A percentile compares a stretch with the other conserved stretches of the same genome.
Conservation (phyloP, 2,329 filamentous ascomycete species). For the Sphaerostilbella broomeana region DNA sequence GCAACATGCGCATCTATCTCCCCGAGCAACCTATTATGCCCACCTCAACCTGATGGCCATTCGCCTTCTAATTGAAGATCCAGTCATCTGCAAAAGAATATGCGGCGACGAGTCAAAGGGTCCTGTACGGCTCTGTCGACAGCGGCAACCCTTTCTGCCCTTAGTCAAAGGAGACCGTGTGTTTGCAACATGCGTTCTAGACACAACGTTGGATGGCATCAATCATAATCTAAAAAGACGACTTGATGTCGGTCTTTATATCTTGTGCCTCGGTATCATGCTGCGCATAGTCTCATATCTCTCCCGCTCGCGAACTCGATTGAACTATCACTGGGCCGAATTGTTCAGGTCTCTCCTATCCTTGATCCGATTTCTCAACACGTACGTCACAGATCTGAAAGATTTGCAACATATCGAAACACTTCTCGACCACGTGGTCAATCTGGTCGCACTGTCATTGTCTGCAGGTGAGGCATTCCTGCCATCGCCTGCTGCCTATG, state of each 20-base stretch:
- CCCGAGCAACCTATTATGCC: constrained; percentile 72
- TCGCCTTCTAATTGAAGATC: constrained; percentile 81
- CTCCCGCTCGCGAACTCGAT: constrained; percentile 70
- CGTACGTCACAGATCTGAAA: constrained; percentile 73
- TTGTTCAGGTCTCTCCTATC: constrained; percentile 85
- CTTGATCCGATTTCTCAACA: constrained; percentile 83
- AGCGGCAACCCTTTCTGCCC: constrained; percentile 80
- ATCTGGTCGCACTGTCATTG: constrained; percentile 75
- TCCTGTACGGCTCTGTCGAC: constrained; percentile 76
- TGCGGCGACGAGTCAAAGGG: constrained; percentile 72
- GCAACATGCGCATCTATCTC: constrained; percentile 83
- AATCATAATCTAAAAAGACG: constrained; percentile 87
- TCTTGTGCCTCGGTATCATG: constrained; percentile 72
- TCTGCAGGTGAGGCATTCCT: constrained; percentile 87
- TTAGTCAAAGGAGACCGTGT: constrained; percentile 65
- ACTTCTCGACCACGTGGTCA: constrained; percentile 71
- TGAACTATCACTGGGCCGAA: constrained; percentile 91
- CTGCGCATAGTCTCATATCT: constrained; percentile 79
- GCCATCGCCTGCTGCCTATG: constrained; percentile 79
- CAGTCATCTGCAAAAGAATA: constrained; percentile 71
- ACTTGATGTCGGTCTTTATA: constrained; percentile 80
- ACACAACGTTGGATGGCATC: constrained; percentile 82
- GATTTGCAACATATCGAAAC: constrained; percentile 61
- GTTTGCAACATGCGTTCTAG: constrained; percentile 69
- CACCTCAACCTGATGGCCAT: constrained; percentile 80